Base-by-base conservation (phyloP, 495 filamentous ascomycete genomes). In the Sordaria brevicollis region DNA sequence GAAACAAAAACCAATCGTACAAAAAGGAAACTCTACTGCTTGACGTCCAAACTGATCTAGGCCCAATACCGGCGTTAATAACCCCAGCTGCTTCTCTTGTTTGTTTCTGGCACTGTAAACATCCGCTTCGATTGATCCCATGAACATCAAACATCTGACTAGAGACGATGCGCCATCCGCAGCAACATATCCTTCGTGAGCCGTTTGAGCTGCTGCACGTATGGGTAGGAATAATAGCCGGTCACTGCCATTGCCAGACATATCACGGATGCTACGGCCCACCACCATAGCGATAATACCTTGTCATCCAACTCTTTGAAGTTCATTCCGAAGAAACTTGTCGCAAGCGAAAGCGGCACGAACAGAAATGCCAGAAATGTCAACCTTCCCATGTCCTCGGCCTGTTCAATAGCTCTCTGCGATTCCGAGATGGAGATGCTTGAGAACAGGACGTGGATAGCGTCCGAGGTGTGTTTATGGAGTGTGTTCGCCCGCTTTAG, bases 271-370 rank as follows among this genome's bases (percentile, higher is more conserved):
- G 7, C 41, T 9, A 49, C n/a, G 19, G 8, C 41, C 41, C 41
- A 49, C 41, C n/a, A 49, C 41, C 41, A 49, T 7, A 49, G 3
- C 8, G 41, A 49, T 9, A 49, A 11, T 21, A 9, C 21, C 2
- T 49, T 11, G 3, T 9, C 41, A 11, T 49, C 8, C 2, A 49
- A 19, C 41, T 49, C 41, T 9, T 49, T 49, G 8, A 83, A 75
- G 68, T 83, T 81, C 81, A 83, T 82, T 15, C 81, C 78, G 25
- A 80, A 81, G 34, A 79, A 68, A 17, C 73, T 73, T 0, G 76
- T 65, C 37, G 76, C 72, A 66, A 79, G 75, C 1, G 76, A 76
- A 4, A 79, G 43, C 3, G 77, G 76, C 10, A 79, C 70, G 73
- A 71, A 72, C 15, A 74, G 36, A 15, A 70, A 67, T 17, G 79